Base-by-base conservation (phyloP, 2,329 filamentous ascomycete species). In the Calonectria fujianensis region DNA sequence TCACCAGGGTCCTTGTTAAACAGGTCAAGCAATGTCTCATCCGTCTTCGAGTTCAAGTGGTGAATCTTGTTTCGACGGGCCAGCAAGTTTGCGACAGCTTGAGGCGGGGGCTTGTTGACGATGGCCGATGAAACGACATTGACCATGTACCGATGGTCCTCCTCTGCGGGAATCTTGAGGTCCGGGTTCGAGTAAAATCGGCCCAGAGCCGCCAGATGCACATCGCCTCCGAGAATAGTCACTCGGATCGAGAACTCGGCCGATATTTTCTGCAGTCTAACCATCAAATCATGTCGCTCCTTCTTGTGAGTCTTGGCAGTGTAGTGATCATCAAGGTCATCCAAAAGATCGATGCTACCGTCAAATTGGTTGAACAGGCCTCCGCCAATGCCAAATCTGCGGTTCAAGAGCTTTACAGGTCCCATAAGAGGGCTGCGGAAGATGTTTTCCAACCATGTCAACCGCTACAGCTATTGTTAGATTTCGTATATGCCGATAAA, bases 391-490 rank as follows among this genome's bases (percentile, higher is more conserved):
- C 96, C 96, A 78, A 98, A 98, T 32, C 96, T 92, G 84, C 96
- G 94, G 87, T 98, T 97, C 80, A 98, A 84, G 76, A 98, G 93
- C 82, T 96, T 96, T 82, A 98, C 92, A 0, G 96, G 96, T 0
- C 94, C 96, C 82, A 98, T 96, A 31, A 98, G 79, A 0, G 96
- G 96, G 75, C 95, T 97, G 20, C 91, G 91, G 79, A 98, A 91
- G 73, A 98, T 94, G 82, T 98, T 98, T 84, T 98, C 96, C 6
- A 98, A 89, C 96, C 96, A 98, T n/a, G 96, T 97, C 69, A 98
- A 89, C 79, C 96, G 95, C 90, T 92, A 76, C 9, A 24, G 37
- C 73, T 18, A 9, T 41, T 8, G 70, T 81, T 50, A 79, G 75
- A 74, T 45, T 45, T 35, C n/a, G 41, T 14, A 35, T 4, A 50